phyloP scores from a whole-genome alignment of 2,329 filamentous ascomycete genomes.

The Parastagonospora avenae region DNA sequence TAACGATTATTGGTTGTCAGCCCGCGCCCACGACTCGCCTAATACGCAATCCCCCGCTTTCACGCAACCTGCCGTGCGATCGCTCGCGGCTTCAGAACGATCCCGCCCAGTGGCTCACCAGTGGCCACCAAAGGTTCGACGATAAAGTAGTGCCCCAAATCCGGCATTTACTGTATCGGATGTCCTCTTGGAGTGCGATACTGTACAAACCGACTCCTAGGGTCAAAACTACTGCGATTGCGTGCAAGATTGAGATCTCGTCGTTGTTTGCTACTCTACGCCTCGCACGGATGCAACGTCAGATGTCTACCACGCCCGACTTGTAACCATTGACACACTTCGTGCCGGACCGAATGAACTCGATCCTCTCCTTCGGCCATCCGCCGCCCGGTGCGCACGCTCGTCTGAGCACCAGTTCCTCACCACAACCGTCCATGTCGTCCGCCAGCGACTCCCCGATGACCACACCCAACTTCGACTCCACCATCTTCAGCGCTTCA shows the following conservation, averaged over 20 bases:
- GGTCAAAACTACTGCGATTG: constrained; percentile 4
- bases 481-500: constrained; percentile 26
- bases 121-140: constrained; percentile 22
- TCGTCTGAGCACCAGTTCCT: constrained; percentile 48
- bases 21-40: constrained; percentile 41
- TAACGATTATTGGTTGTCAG: constrained; percentile 34
- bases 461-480: constrained; percentile 43
- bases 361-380: constrained; percentile 42
- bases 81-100: constrained; percentile 34
- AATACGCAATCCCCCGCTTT: constrained; percentile 40
- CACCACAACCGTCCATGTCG: constrained; percentile 48
- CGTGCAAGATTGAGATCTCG: constrained; percentile 7
- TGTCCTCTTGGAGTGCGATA: constrained; percentile 9
- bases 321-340: constrained; percentile 19
- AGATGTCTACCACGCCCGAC: constrained; percentile 31
- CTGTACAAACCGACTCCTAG: constrained; percentile 1
- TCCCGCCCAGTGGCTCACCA: constrained; percentile 19
- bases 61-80: constrained; percentile 38
- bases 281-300: constrained; percentile 15
- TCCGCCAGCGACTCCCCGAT: constrained; percentile 48
- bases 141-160: not conserved
- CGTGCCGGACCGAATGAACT: constrained; percentile 41
- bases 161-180: not conserved
- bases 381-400: constrained; percentile 37
- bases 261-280: constrained; percentile 8